Conservation (phyloP, 1,284 basidiomycete genomes). For the Microbotryum scabiosae region DNA sequence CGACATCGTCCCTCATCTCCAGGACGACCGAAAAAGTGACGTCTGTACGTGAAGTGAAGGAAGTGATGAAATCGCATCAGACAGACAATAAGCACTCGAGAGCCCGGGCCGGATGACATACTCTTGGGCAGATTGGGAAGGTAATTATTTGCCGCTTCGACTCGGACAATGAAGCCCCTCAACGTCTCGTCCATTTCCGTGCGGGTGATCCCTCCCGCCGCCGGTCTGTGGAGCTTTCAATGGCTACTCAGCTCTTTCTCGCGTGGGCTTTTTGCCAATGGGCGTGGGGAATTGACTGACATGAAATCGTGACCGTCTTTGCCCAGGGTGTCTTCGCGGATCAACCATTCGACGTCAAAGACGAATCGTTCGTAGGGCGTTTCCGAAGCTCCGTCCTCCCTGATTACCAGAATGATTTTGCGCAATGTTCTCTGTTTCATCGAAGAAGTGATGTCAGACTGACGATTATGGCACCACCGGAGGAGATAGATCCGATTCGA, state of each 20-base stretch:
- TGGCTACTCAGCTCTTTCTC: constrained; percentile 26
- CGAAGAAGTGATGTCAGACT: constrained; percentile 4
- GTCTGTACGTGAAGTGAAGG: constrained; percentile 48
- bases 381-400: constrained; percentile 51
- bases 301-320: constrained; percentile 44
- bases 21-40: constrained; percentile 72
- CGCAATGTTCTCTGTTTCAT: constrained; percentile 55
- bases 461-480: constrained; percentile 5
- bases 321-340: constrained; percentile 63
- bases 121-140: constrained; percentile 40
- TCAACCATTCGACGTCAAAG: constrained; percentile 51
- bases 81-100: constrained; percentile 42
- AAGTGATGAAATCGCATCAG: not conserved
- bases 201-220: constrained; percentile 56
- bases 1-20: constrained; percentile 63
- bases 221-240: constrained; percentile 51
- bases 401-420: constrained; percentile 68
- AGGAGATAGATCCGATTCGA: not conserved
- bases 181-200: constrained; percentile 64
- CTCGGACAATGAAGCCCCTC: constrained; percentile 73
- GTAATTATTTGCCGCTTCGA: constrained; percentile 69
- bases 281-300: constrained; percentile 21
- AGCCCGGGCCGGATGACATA: constrained; percentile 37
- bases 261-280: too few relatives aligned
- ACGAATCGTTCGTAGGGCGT: constrained; percentile 55